A percentile compares a stretch with the other conserved stretches of the same genome.
These are phyloP conservation scores for Rosa hybrid DNA, from an alignment of 331 rosid genomes.

Conservation along the genomic window DNA sequence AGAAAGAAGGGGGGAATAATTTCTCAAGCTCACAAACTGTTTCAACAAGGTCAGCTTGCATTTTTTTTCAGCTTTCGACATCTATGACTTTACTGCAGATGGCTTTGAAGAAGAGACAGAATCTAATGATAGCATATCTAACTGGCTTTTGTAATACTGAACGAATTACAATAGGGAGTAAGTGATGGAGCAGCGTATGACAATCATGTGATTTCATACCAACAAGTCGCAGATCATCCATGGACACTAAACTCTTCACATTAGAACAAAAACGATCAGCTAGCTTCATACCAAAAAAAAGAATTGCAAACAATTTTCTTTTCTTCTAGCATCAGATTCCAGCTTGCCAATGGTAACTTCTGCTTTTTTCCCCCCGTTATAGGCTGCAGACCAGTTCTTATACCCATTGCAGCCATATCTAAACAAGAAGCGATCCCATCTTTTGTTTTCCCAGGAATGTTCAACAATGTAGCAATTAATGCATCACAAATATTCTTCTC, in stretches of 20 bases:
- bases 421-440: not conserved
- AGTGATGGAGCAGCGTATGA: not conserved
- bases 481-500: not conserved
- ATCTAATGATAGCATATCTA: not conserved
- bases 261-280: not conserved
- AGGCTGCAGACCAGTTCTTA: not conserved
- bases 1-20: no score
- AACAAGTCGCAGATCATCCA: not conserved
- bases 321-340: not conserved
- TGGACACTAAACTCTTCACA: not conserved
- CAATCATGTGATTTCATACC: conserved; percentile 4
- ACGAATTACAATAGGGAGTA: not conserved
- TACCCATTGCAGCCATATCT: not conserved
- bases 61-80: not conserved
- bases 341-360: not conserved
- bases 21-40: no score
- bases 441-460: not conserved
- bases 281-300: not conserved
- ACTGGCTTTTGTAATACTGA: not conserved
- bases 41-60: not conserved
- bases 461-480: not conserved
- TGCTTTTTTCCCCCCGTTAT: no score
- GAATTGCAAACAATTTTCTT: not conserved
- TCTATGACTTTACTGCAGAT: not conserved
- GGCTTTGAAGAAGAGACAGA: not conserved